Conservation (phyloP, 192 early-diverging fungal species). For the Pilaira anomala region DNA sequence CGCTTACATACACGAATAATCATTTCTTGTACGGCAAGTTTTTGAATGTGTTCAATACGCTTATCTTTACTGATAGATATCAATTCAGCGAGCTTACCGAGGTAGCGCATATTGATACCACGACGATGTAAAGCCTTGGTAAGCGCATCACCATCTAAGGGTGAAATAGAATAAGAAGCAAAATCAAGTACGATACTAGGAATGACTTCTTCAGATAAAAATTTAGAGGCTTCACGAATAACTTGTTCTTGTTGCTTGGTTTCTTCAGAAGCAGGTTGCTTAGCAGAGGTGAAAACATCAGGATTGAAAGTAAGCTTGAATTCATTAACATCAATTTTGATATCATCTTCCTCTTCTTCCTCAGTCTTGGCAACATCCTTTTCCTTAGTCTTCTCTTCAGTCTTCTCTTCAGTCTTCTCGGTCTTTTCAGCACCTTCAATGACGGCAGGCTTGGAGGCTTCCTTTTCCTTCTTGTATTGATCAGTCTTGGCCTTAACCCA, state of each 20-base stretch:
- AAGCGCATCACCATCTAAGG: constrained; percentile 77
- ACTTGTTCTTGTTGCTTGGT: constrained; percentile 48
- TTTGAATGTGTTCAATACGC: constrained; percentile 52
- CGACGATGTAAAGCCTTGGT: constrained; percentile 83
- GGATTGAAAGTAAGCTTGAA: constrained; percentile 57
- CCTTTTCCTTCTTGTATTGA: constrained; percentile 39
- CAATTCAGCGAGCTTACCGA: constrained; percentile 71
- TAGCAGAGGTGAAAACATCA: constrained; percentile 58
- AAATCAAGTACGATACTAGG: constrained; percentile 63
- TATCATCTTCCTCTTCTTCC: constrained; percentile 33
- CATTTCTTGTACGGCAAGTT: constrained; percentile 85
- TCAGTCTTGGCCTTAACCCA: constrained; percentile 57
- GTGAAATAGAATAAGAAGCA: constrained; percentile 66
- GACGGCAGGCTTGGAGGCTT: constrained; percentile 28
- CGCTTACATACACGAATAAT: constrained; percentile 81
- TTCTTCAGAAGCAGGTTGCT: constrained; percentile 30
- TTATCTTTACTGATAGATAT: constrained; percentile 59
- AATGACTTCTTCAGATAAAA: constrained; percentile 68
- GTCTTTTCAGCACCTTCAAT: constrained; percentile 20
- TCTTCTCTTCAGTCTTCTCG: constrained; percentile 15
- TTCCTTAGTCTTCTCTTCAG: constrained; percentile 19
- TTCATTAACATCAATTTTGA: constrained; percentile 34
- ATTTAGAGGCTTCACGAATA: constrained; percentile 75
- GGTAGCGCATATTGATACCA: constrained; percentile 97
- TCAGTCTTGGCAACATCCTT: constrained; percentile 29